Percentiles rank a stretch among this genome's conserved stretches.
Conservation (phyloP, 2,329 filamentous ascomycete species). For the Colletotrichum tanaceti region DNA sequence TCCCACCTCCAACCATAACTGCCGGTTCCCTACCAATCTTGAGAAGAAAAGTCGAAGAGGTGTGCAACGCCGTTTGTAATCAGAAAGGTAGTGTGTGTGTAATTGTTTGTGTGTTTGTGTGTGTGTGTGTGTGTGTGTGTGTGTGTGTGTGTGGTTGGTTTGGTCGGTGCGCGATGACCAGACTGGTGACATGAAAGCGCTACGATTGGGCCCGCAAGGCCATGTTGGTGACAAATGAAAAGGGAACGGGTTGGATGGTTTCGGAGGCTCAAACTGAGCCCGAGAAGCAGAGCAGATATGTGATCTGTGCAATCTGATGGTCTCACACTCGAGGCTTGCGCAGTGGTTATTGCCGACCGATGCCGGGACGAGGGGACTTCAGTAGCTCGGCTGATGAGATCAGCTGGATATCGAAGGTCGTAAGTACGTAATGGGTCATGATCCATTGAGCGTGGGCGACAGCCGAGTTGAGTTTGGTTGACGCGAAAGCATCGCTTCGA, state of each 20-base stretch:
- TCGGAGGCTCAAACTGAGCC: constrained; percentile 22
- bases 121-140: constrained; percentile 21
- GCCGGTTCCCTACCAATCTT: constrained; percentile 40
- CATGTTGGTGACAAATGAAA: constrained; percentile 35
- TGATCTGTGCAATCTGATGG: constrained; percentile 29
- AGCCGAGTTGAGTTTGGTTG: constrained; percentile 17
- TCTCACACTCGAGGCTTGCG: constrained; percentile 22
- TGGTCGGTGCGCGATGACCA: constrained; percentile 22
- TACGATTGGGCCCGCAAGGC: constrained; percentile 27
- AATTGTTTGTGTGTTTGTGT: too few species aligned
- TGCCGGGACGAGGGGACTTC: constrained; percentile 7
- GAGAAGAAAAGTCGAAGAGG: constrained; percentile 36
- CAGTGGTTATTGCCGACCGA: constrained; percentile 2
- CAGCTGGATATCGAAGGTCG: constrained; percentile 37
- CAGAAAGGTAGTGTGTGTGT: constrained; percentile 30
- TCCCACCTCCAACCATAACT: constrained; percentile 36
- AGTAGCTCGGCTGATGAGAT: constrained; percentile 32
- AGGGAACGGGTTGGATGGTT: constrained; percentile 22
- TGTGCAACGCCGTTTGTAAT: constrained; percentile 38
- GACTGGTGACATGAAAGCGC: constrained; percentile 30
- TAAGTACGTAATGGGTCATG: constrained; percentile 42
- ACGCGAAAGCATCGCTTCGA: constrained; percentile 2
- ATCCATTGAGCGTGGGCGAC: constrained; percentile 37
- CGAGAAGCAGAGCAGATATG: constrained; percentile 16
- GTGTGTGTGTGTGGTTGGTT: constrained; percentile 15